Percentiles rank a stretch among this genome's conserved stretches.
phyloP scores from a whole-genome alignment of 2,329 filamentous ascomycete species.

The Grosmannia serpens region DNA sequence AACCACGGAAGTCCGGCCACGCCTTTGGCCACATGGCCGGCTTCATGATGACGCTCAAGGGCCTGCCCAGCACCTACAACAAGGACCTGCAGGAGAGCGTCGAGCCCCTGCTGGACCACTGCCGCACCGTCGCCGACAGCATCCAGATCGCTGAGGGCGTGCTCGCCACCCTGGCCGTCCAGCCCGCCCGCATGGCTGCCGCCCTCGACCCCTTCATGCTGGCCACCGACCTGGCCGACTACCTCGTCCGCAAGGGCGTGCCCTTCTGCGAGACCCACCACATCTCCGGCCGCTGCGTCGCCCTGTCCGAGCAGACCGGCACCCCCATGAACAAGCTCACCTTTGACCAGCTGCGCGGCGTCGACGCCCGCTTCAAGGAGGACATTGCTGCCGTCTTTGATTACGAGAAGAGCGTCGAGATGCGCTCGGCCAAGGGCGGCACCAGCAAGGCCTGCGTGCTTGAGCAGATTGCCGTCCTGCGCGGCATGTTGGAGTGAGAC shows the following conservation, averaged over 20 bases:
- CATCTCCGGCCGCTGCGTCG: slow-evolving; percentile 64
- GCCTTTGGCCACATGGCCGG: slow-evolving; percentile 75
- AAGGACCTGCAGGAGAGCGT: slow-evolving; percentile 86
- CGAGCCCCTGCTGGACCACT: slow-evolving; percentile 73
- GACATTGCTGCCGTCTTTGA: slow-evolving; percentile 64
- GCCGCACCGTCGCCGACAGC: slow-evolving; percentile 72
- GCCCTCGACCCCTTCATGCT: slow-evolving; percentile 77
- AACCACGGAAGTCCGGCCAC: slow-evolving; percentile 63
- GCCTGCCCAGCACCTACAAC: slow-evolving; percentile 74
- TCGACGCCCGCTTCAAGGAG: slow-evolving; percentile 58
- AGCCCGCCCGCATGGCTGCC: slow-evolving; percentile 65
- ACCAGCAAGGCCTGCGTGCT: slow-evolving; percentile 48
- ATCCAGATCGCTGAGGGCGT: slow-evolving; percentile 76
- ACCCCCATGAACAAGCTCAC: slow-evolving; percentile 62
- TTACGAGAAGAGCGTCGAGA: slow-evolving; percentile 75
- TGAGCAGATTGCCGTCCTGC: slow-evolving; percentile 15
- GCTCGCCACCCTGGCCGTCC: slow-evolving; percentile 57
- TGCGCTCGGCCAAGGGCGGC: slow-evolving; percentile 63
- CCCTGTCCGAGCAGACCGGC: slow-evolving; percentile 54
- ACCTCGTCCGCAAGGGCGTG: slow-evolving; percentile 57
- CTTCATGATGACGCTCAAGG: slow-evolving; percentile 60
- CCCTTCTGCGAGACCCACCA: slow-evolving; percentile 79
- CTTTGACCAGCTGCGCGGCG: slow-evolving; percentile 51
- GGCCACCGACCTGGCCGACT: slow-evolving; percentile 56
- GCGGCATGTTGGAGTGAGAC: slow-evolving; percentile 9